Evolutionary conservation across 306 rosid species (phyloP).

Genomic region (Mimosa bimucronata): DNA sequence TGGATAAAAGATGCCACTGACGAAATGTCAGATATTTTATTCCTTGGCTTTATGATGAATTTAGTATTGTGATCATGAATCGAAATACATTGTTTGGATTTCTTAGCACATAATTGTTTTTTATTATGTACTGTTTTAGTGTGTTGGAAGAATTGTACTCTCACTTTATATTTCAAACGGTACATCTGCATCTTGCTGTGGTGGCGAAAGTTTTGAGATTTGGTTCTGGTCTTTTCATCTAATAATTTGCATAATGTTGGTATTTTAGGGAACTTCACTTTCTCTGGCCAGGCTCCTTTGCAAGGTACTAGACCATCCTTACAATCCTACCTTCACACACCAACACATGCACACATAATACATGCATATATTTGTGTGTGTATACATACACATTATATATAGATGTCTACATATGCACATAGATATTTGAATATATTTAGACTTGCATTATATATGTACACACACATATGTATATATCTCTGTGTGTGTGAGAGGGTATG

Average conservation of each 20-base stretch:
- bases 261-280: slow-evolving; percentile 50
- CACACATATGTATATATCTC: not conserved
- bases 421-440: not conserved
- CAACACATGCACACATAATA: not conserved
- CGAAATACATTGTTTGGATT: not conserved
- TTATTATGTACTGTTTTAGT: not conserved
- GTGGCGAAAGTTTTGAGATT: not conserved
- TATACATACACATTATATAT: too few species aligned
- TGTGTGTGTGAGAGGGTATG: not conserved
- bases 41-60: not conserved
- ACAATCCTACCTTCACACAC: slow-evolving; percentile 12
- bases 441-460: not conserved
- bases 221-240: not conserved
- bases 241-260: not conserved
- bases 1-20: not conserved
- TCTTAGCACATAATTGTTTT: not conserved
- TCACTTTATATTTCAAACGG: not conserved
- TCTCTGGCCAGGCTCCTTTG: slow-evolving; percentile 48
- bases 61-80: not conserved
- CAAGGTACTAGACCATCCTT: slow-evolving; percentile 47
- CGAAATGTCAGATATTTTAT: not conserved
- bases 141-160: not conserved
- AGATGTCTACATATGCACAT: not conserved
- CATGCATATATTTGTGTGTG: not conserved
- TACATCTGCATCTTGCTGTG: not conserved